Conservation (phyloP, 176 grass and related monocot species). For the Ensete glaucum region DNA sequence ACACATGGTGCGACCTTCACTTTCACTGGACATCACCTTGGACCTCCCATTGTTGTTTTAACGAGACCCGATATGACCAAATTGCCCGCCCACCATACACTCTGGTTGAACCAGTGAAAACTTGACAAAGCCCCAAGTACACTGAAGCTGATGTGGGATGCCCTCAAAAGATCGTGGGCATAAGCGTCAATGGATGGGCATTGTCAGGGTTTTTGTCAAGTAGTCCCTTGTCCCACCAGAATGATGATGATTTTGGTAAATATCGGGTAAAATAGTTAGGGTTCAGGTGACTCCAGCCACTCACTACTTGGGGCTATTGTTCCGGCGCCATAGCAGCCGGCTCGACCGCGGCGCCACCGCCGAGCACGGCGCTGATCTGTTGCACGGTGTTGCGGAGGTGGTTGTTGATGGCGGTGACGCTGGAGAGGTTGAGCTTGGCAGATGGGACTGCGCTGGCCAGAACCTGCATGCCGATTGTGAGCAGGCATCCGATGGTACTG, state of each 20-base stretch:
- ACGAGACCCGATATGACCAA: constrained; percentile 15
- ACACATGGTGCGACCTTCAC: not conserved
- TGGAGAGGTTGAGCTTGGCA: constrained; percentile 81
- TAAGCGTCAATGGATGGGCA: constrained; percentile 15
- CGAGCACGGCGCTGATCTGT: constrained; percentile 64
- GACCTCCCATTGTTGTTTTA: not conserved
- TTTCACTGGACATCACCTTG: not conserved
- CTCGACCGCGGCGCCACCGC: constrained; percentile 6
- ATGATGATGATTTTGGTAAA: not conserved
- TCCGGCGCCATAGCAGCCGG: not conserved
- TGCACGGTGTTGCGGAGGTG: constrained; percentile 73
- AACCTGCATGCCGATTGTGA: constrained; percentile 79
- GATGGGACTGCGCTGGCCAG: constrained; percentile 78
- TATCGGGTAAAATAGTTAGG: not conserved
- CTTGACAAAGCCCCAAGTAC: constrained; percentile 62
- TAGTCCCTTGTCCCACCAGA: constrained; percentile 49
- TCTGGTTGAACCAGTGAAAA: constrained; percentile 53
- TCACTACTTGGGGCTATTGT: constrained; percentile 14
- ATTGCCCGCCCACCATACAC: constrained; percentile 10
- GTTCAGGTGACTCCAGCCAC: not conserved
- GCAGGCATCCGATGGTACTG: not conserved
- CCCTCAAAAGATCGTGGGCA: constrained; percentile 19
- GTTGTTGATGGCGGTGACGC: constrained; percentile 79
- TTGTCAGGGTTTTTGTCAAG: constrained; percentile 47
- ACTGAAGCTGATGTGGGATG: constrained; percentile 25